Base-by-base conservation (phyloP, 371 early-diverging fungal species). In the Parasitella parasitica region DNA sequence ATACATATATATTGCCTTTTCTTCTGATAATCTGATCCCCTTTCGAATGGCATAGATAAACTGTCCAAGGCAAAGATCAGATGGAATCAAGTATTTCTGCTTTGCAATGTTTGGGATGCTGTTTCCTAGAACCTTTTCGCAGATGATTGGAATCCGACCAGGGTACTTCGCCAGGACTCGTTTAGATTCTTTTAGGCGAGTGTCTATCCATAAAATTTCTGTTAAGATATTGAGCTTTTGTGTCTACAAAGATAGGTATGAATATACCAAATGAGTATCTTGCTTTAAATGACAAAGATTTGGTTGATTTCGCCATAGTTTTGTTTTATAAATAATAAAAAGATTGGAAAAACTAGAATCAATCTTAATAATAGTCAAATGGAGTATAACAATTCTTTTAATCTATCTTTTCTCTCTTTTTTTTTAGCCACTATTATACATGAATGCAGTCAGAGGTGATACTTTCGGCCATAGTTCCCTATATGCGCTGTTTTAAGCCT, bases 1-100 rank as follows among this genome's bases (percentile, higher is more conserved):
- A 82, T 95, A 97, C 64, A 97, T 93, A 73, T 96, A 97, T 68
- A 97, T 94, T 43, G 97, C 98, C 82, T 97, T 94, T 64, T 97
- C 97, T 12, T 95, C 93, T 69, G 88, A 86, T 20, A 95, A 84
- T 79, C 90, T 92, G 79, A 95, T 93, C 59, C 94, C 83, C 77
- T 92, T 95, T 67, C 94, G 88, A 67, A 94, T 94, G 41, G 96
- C 96, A 69, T 94, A 97, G 46, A 97, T 93, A 69, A 97, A 97
- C 69, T 97, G 97, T n/a, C 95, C 97, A 7, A 97, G 93, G 1
- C 95, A 96, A 54, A 97, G 73, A 72, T 97, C 97, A 54, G 91
- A 83, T 6, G 97, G 97, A 11, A 97, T 96, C 54, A 97, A 85
- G 60, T 96, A 97, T 77, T 97, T 97, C 71, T 97, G 97, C 89